Conservation (phyloP, 257 asterid genomes). For the Przewalskia tangutica region DNA sequence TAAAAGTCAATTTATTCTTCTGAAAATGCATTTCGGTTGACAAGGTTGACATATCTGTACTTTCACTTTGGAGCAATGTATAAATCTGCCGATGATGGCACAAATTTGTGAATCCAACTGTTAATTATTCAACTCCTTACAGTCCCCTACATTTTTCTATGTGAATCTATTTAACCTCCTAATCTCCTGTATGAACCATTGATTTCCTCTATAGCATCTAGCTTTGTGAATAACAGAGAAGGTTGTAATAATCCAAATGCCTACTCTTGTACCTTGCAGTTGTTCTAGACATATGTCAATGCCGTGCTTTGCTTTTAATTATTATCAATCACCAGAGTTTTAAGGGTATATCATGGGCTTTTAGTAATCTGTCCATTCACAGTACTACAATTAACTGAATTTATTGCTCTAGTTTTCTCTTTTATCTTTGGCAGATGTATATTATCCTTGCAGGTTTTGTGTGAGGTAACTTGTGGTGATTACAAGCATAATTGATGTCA, state of each 20-base stretch:
- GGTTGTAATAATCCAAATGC: not conserved
- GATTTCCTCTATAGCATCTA: not conserved
- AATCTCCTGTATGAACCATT: not conserved
- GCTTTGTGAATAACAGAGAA: slow-evolving; percentile 8
- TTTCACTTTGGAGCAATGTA: slow-evolving; percentile 45
- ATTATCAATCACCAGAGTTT: not conserved
- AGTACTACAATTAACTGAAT: not conserved
- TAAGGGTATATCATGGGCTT: not conserved
- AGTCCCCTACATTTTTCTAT: slow-evolving; percentile 23
- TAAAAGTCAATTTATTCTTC: slow-evolving; percentile 43
- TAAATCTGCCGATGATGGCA: slow-evolving; percentile 54
- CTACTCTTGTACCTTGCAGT: not conserved
- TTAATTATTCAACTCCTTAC: slow-evolving; percentile 25
- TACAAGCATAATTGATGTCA: not conserved
- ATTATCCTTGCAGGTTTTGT: not conserved
- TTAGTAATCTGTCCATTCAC: not conserved
- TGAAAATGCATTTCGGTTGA: slow-evolving; percentile 44
- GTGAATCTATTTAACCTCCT: slow-evolving; percentile 20
- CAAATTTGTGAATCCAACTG: slow-evolving; percentile 39
- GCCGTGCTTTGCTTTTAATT: not conserved
- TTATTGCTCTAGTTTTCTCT: not conserved
- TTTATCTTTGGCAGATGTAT: not conserved
- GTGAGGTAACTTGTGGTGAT: not conserved
- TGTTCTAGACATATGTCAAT: not conserved
- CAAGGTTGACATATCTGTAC: slow-evolving; percentile 46